Evolutionary conservation across 225 moss, liverwort and hornwort genomes (phyloP).

Genomic region (Polytrichum formosum): DNA sequence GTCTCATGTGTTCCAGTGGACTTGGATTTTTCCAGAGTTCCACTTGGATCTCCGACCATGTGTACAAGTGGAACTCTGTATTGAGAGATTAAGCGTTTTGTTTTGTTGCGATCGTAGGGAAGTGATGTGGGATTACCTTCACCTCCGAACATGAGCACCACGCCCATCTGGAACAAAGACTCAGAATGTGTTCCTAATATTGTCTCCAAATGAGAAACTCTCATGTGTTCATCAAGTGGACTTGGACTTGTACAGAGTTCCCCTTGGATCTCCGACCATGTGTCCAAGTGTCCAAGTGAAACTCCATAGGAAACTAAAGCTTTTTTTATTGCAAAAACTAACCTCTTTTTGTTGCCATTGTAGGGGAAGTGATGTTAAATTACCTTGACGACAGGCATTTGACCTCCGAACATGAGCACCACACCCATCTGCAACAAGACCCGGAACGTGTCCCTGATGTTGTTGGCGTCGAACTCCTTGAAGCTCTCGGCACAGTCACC

Average conservation of each 20-base stretch:
- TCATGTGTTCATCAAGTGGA: not conserved
- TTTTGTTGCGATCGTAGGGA: not conserved
- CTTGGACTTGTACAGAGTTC: not conserved
- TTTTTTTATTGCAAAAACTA: no score
- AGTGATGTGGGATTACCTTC: conserved; percentile 39
- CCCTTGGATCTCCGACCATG: no score
- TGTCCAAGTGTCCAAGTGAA: no score
- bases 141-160: conserved; percentile 86
- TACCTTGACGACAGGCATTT: conserved; percentile 88
- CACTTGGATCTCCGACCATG: not conserved
- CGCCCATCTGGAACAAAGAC: conserved; percentile 69
- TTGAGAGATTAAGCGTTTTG: not conserved
- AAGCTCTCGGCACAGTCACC: conserved; percentile 91
- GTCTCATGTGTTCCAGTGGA: not conserved
- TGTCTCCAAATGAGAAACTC: not conserved
- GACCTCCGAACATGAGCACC: conserved; percentile 89
- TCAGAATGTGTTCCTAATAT: conserved; percentile 50
- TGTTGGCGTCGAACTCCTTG: conserved; percentile 86
- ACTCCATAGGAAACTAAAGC: not conserved
- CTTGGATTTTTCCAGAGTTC: not conserved
- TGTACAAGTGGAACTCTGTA: no score
- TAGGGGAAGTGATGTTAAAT: not conserved
- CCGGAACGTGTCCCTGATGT: conserved; percentile 86
- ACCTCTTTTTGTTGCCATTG: no score
- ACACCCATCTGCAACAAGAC: conserved; percentile 84